Percentiles rank a stretch among this genome's conserved stretches.
Evolutionary conservation across 768 basidiomycete genomes (phyloP).

Genomic region (Xanthoconium stramineum): DNA sequence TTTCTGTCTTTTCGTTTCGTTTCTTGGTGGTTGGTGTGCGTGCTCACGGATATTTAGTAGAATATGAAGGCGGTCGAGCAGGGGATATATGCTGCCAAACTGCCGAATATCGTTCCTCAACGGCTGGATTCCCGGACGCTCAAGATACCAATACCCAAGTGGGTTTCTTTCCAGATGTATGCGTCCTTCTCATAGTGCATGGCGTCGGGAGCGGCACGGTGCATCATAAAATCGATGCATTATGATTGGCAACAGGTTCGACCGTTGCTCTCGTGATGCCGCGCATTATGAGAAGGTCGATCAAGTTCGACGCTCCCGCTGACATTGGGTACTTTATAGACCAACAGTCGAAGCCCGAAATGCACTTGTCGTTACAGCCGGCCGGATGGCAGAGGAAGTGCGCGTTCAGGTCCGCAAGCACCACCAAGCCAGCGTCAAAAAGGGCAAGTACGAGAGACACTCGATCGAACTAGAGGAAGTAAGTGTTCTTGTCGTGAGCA

Average conservation of each 20-base stretch:
- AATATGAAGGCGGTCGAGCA: constrained; percentile 72
- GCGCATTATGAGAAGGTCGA: too few relatives aligned
- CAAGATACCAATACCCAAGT: constrained; percentile 81
- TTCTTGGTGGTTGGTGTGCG: neutral
- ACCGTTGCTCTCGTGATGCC: too few relatives aligned
- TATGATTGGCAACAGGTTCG: too few relatives aligned
- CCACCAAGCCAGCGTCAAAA: constrained; percentile 65
- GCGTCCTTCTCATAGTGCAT: too few relatives aligned
- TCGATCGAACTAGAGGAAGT: constrained; percentile 69
- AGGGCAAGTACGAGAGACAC: constrained; percentile 65
- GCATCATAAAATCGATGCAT: too few relatives aligned
- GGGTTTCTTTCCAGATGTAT: constrained; percentile 7
- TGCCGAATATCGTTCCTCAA: constrained; percentile 72
- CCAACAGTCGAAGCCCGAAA: constrained; percentile 73
- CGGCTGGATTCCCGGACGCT: constrained; percentile 67
- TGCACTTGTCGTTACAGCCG: constrained; percentile 51
- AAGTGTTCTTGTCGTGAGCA: neutral
- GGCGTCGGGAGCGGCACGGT: too few relatives aligned
- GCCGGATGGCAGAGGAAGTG: constrained; percentile 69
- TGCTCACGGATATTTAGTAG: constrained; percentile 43
- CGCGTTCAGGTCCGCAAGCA: constrained; percentile 72
- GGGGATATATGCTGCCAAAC: constrained; percentile 70
- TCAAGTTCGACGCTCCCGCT: neutral
- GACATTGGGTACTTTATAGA: constrained; percentile 34
- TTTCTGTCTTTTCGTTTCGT: neutral